Percentiles rank a stretch among this genome's conserved stretches.
Evolutionary conservation across 257 asterid genomes (phyloP).

Genomic region (Solanum chmielewskii): DNA sequence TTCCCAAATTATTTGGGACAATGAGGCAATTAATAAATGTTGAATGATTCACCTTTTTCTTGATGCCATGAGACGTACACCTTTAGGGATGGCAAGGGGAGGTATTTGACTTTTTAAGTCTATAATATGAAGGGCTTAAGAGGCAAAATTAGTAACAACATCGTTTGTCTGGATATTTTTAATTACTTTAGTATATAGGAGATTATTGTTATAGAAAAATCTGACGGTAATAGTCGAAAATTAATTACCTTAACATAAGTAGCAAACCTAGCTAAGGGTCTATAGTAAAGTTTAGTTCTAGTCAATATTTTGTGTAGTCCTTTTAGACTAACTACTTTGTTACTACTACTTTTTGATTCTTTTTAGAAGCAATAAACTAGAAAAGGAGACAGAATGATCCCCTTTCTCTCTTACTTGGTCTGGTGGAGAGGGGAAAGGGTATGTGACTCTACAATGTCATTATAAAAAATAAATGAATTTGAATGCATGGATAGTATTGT

Average conservation of each 20-base stretch:
- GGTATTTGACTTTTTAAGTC: not conserved
- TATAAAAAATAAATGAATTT: not conserved
- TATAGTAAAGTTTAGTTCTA: not conserved
- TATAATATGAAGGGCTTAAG: not conserved
- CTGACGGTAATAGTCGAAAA: rapidly evolving
- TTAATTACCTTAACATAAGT: not conserved
- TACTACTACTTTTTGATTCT: not conserved
- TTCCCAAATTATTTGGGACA: not conserved
- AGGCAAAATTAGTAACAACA: not conserved
- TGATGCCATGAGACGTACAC: not conserved
- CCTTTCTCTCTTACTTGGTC: not conserved
- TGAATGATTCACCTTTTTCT: not conserved
- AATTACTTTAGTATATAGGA: not conserved
- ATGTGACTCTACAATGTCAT: not conserved
- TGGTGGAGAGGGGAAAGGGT: not conserved
- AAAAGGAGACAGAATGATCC: not conserved
- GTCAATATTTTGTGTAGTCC: not conserved
- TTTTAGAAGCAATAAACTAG: not conserved
- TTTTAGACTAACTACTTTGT: not conserved
- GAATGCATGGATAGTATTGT: not conserved
- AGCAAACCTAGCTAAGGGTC: not conserved
- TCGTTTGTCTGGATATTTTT: not conserved
- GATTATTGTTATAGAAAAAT: not conserved
- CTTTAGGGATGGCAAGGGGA: not conserved
- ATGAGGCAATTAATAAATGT: not conserved